These are phyloP conservation scores for Penicillium goetzii DNA, from an alignment of 495 filamentous ascomycete genomes.

Conservation along the genomic window DNA sequence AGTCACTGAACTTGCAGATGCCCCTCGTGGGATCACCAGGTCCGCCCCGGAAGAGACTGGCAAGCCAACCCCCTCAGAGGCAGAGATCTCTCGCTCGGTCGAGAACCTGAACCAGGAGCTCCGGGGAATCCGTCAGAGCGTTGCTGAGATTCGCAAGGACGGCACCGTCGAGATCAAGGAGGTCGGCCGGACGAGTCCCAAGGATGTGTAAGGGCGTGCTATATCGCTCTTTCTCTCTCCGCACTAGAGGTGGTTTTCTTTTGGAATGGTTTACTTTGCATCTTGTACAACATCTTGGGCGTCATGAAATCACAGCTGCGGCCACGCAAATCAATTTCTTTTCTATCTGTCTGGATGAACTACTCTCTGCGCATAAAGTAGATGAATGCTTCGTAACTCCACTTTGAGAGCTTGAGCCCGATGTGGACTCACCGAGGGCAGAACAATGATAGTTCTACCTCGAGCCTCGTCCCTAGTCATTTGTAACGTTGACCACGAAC, in stretches of 20 bases:
- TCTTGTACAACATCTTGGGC: constrained; percentile 29
- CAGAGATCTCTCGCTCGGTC: constrained; percentile 38
- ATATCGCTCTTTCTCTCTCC: constrained; percentile 21
- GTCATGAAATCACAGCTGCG: constrained; percentile 20
- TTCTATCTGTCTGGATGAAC: constrained; percentile 6
- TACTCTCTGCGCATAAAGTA: not conserved
- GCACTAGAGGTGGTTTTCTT: constrained; percentile 24
- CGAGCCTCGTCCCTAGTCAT: not conserved
- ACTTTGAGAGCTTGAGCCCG: not conserved
- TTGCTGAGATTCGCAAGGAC: constrained; percentile 64
- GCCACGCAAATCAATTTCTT: constrained; percentile 16
- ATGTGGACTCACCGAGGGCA: not conserved
- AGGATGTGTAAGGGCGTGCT: constrained; percentile 18
- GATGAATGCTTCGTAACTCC: not conserved
- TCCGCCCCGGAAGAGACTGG: constrained; percentile 39
- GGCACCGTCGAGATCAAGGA: constrained; percentile 74
- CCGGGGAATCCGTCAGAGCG: constrained; percentile 42
- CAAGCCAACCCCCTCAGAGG: constrained; percentile 26
- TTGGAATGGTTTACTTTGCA: constrained; percentile 26
- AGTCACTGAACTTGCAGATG: constrained; percentile 83
- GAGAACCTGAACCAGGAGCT: constrained; percentile 41
- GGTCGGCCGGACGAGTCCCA: constrained; percentile 34
- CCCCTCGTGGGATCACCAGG: constrained; percentile 59
- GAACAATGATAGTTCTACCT: not conserved
- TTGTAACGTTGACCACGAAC: not conserved